Evolutionary conservation across 106 monocot species (phyloP), one percentile per base, ranked within the genome.

Genomic region (Platanthera guangdongensis): DNA sequence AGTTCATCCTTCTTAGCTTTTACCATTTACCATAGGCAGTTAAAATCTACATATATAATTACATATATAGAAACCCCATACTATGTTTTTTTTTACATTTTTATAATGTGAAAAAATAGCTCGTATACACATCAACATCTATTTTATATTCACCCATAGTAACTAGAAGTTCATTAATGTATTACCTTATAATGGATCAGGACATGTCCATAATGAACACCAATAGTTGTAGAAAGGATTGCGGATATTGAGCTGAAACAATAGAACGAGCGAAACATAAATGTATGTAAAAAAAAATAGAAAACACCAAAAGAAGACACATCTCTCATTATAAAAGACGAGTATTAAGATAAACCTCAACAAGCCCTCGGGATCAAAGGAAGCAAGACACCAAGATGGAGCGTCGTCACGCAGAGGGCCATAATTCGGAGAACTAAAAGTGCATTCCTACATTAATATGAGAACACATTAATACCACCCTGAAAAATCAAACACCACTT

Each of bases 291-390:
- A 80, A 51, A 39, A n/a, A n/a, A 8, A n/a, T 3, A 0, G 32
- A n/a, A 25, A 78, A 28, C 3, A 55, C 6, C 45, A 72, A 51
- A 25, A 4, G 11, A 13, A 60, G n/a, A 18, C 18, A 1, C 39
- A 65, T 12, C 25, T 30, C 25, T 65, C 32, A 39, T 65, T 65
- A 32, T 65, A 65, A 65, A 1, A 60, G n/a, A 60, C 18, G 21
- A 18, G 0, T 30, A 22, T 8, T 73, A 8, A 22, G 54, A 47
- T 47, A 68, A 39, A 92, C 92, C 92, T 92, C 78, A 92, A 70
- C 72, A 92, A 83, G 75, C 92, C 92, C 79, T 92, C 92, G 14
- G 92, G 92, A n/a, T 92, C 89, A 63, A 92, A 92, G 47, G 92
- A 89, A 82, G 80, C 89, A 78, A 89, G 87, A 69, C 92, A 92